Percentiles rank a stretch among this genome's conserved stretches.
These are phyloP conservation scores for Carallia pectinifolia DNA, from an alignment of 345 rosid genomes.

Conservation along the genomic window DNA sequence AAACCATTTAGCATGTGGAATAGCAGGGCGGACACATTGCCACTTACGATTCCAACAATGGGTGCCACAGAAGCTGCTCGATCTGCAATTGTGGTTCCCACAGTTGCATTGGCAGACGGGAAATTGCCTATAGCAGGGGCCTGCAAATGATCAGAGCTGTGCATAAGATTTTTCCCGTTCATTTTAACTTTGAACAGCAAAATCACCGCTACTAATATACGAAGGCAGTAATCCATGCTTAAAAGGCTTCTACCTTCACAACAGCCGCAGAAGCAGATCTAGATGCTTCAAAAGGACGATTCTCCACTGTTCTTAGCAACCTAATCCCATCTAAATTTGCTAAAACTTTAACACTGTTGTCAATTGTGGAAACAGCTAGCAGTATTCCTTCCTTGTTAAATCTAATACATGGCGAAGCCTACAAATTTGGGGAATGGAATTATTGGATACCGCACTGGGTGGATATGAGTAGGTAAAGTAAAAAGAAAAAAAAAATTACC, in stretches of 20 bases:
- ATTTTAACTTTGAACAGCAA: not conserved
- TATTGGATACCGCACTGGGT: constrained; percentile 17
- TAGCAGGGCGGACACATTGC: constrained; percentile 3
- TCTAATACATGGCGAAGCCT: constrained; percentile 79
- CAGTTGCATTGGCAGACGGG: constrained; percentile 47
- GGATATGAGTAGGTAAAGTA: constrained; percentile 1
- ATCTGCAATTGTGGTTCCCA: constrained; percentile 52
- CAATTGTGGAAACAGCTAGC: constrained; percentile 78
- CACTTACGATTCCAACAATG: constrained; percentile 59
- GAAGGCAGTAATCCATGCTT: not conserved
- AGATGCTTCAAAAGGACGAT: constrained; percentile 75
- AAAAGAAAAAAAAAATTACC: constrained; percentile 38
- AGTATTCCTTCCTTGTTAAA: constrained; percentile 78
- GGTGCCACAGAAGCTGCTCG: constrained; percentile 51
- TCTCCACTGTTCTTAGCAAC: constrained; percentile 63
- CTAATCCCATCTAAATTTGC: constrained; percentile 76
- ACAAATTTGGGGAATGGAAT: constrained; percentile 28
- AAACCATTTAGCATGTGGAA: not conserved
- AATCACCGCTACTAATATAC: not conserved
- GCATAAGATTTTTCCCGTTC: not conserved
- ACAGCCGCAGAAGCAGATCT: constrained; percentile 59
- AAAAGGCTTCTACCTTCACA: constrained; percentile 49
- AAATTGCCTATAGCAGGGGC: constrained; percentile 44
- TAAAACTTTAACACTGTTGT: constrained; percentile 67
- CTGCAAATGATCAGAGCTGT: constrained; percentile 32